Base-by-base conservation (phyloP, 2,329 filamentous ascomycete genomes). In the Aschersonia sp. region DNA sequence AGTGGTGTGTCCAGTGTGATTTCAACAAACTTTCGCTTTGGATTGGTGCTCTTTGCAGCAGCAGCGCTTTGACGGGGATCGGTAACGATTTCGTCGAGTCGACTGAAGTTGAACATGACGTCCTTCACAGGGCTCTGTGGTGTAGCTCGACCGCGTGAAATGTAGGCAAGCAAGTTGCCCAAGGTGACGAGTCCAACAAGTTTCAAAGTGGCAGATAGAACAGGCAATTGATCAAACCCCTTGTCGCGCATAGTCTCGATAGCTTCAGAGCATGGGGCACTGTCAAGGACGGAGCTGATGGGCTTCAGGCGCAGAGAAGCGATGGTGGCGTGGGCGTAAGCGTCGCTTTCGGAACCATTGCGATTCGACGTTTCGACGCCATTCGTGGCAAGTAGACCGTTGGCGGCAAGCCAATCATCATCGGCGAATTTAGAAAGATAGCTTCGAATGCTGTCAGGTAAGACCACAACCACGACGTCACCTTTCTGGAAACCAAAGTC, bases 361-460 rank as follows among this genome's bases (percentile, higher is more conserved):
- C 59, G 50, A 62, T 64, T 45, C 61, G 71, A 51, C 69, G 76
- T 46, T 70, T 78, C 53, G 68, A 74, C 40, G 12, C 66, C 69
- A 52, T 67, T 65, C 53, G 67, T 62, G n/a, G 86, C 79, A 30
- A 97, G 76, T 30, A 98, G 85, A 62, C 90, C 84, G 68, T 98
- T 98, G 53, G 92, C 92, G 10, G 88, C 89, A 48, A 98, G 81
- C 94, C 92, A 98, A 71, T 97, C 92, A 62, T 98, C 94, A 62
- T 98, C 92, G 54, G 88, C 88, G 62, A 98, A 98, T 77, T 98
- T 98, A 70, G 84, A 90, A 30, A 98, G 79, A 65, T 98, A 98
- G 67, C 87, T 95, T 59, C 92, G 79, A 62, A 98, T 97, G 69
- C 88, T 95, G 65, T 98, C 92, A 1, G 92, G 94, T 14, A 95